A percentile compares a stretch with the other conserved stretches of the same genome.
phyloP scores from a whole-genome alignment of 108 stramenopile species.

The Cyclotella kingstonii region DNA sequence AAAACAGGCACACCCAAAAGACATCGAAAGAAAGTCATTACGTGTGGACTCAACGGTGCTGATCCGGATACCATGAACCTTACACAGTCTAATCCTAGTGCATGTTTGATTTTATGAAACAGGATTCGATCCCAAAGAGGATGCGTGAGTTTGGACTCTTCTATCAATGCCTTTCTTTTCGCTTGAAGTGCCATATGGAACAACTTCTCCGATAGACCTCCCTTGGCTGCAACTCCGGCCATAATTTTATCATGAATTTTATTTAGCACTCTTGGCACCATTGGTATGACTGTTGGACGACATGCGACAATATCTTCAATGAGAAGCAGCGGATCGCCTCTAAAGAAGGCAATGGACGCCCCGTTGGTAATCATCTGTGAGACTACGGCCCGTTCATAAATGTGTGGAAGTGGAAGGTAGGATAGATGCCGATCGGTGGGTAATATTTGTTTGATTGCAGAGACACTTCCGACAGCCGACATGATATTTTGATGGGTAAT shows the following conservation, averaged over 20 bases:
- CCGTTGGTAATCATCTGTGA: conserved; percentile 61
- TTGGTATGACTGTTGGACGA: conserved; percentile 88
- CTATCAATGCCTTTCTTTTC: conserved; percentile 70
- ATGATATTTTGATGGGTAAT: conserved; percentile 88
- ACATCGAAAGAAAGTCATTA: conserved; percentile 92
- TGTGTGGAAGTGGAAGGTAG: conserved; percentile 95
- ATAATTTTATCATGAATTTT: conserved; percentile 93
- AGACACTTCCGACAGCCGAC: conserved; percentile 56
- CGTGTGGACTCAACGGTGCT: conserved; percentile 84
- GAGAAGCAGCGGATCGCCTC: conserved; percentile 77
- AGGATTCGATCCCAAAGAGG: conserved; percentile 89
- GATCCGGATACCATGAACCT: conserved; percentile 89
- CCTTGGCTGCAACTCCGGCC: conserved; percentile 80
- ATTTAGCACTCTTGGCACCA: conserved; percentile 93
- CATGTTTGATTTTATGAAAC: conserved; percentile 90
- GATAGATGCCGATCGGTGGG: conserved; percentile 87
- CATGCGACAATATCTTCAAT: conserved; percentile 87
- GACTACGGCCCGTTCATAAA: conserved; percentile 87
- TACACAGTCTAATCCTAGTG: conserved; percentile 87
- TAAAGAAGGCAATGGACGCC: conserved; percentile 84
- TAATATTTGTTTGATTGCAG: conserved; percentile 20
- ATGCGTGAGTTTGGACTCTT: conserved; percentile 71
- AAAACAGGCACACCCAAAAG: conserved; percentile 88
- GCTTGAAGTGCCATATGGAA: conserved; percentile 86
- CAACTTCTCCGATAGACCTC: conserved; percentile 85